These are phyloP conservation scores for Suillus sp. DNA, from an alignment of 768 basidiomycete genomes.

Conservation along the genomic window DNA sequence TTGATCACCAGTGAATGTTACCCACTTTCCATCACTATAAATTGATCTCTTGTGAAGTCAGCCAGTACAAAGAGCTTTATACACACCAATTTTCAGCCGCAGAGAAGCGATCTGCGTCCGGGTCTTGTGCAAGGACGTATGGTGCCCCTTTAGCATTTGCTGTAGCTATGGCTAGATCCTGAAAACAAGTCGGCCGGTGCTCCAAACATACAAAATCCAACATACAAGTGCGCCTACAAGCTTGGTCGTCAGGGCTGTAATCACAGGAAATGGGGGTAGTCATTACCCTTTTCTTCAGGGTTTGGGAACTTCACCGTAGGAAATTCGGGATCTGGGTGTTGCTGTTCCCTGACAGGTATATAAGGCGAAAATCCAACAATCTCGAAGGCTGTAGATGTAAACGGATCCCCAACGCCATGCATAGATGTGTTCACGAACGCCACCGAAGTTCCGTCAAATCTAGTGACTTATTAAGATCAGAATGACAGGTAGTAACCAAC, in stretches of 20 bases:
- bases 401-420: conserved; percentile 84
- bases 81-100: conserved; percentile 69
- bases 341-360: conserved; percentile 66
- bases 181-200: conserved; percentile 8
- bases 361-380: conserved; percentile 60
- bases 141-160: conserved; percentile 54
- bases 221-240: conserved; percentile 50
- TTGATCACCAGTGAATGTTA: conserved; percentile 82
- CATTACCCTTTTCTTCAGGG: conserved; percentile 82
- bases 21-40: conserved; percentile 55
- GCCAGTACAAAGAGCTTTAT: conserved; percentile 7
- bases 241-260: conserved; percentile 9
- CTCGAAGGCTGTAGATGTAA: conserved; percentile 58
- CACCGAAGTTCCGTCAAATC: conserved; percentile 25
- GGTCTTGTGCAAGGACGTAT: conserved; percentile 87
- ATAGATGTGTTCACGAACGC: conserved; percentile 87
- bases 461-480: conserved; percentile 18
- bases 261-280: conserved; percentile 13
- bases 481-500: background rate
- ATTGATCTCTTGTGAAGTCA: conserved; percentile 7
- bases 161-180: conserved; percentile 73
- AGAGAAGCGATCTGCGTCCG: conserved; percentile 82
- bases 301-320: conserved; percentile 86
- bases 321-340: conserved; percentile 79
- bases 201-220: conserved; percentile 11